These are phyloP conservation scores for Mrakia frigida DNA, from an alignment of 768 basidiomycete genomes.

Conservation along the genomic window DNA sequence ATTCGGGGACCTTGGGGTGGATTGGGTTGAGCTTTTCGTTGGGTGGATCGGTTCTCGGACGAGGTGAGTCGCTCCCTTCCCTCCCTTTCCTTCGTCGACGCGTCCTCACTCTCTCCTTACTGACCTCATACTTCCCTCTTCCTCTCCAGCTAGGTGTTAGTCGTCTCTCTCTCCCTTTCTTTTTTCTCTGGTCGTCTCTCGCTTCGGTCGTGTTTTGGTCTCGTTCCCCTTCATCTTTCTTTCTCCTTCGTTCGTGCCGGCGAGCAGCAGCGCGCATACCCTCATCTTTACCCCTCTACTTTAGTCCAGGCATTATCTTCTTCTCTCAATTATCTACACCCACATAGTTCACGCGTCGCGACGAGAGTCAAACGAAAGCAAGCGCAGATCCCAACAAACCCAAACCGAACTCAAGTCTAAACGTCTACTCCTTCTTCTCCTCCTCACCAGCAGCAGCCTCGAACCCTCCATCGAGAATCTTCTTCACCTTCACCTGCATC, in stretches of 20 bases:
- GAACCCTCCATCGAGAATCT: neutral
- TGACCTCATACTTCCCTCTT: too few species aligned
- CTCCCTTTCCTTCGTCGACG: too few species aligned
- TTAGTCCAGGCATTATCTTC: neutral
- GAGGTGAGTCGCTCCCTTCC: too few species aligned
- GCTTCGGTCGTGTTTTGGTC: too few species aligned
- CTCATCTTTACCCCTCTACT: neutral
- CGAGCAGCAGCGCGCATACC: too few species aligned
- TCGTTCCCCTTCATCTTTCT: neutral
- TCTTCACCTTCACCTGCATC: conserved; percentile 27
- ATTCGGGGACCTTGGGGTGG: conserved; percentile 65
- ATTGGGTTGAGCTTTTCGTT: neutral
- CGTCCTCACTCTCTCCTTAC: too few species aligned
- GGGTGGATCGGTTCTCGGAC: too few species aligned
- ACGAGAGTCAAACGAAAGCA: too few species aligned
- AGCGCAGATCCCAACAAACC: neutral
- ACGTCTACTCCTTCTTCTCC: neutral
- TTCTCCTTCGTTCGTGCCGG: too few species aligned
- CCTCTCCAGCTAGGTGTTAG: too few species aligned
- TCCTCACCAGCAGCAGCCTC: neutral
- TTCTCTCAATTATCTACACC: neutral
- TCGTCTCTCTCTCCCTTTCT: too few species aligned
- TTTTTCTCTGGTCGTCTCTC: neutral
- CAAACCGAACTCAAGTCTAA: neutral
- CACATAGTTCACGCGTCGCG: too few species aligned